Conservation (phyloP, 139 green algal genomes). For the Tetraselmis chui region DNA sequence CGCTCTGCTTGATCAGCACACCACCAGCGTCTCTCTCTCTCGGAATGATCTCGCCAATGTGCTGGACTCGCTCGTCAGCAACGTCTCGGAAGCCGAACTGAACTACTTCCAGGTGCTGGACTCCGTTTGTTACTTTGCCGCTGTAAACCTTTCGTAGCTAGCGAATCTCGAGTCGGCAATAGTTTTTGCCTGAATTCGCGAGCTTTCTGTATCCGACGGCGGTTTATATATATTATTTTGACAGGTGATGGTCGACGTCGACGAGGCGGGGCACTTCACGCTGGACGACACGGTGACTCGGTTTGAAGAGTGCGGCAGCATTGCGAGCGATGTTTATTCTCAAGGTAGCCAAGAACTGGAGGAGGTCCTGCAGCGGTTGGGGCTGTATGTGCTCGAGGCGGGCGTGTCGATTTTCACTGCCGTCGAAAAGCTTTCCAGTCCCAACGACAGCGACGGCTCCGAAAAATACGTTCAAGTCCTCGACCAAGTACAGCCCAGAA, state of each 20-base stretch:
- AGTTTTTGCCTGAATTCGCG: no score
- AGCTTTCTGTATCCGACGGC: no score
- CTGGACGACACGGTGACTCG: neutral
- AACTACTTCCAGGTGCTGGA: neutral
- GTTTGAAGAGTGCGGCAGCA: neutral
- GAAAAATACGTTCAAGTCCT: neutral
- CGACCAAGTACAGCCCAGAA: neutral
- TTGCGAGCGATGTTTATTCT: neutral
- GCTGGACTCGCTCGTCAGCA: neutral
- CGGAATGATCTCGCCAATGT: neutral
- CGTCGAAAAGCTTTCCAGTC: neutral
- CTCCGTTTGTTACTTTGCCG: no score
- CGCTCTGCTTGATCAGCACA: neutral
- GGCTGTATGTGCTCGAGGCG: neutral
- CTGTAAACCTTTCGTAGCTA: no score
- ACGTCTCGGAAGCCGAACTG: neutral
- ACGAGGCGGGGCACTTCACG: neutral
- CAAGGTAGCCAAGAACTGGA: neutral
- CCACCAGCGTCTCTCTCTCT: neutral
- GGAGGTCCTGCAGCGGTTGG: neutral
- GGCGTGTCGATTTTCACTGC: neutral
- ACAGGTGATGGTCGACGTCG: neutral
- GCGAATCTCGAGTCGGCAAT: no score
- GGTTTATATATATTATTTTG: no score
- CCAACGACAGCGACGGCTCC: neutral